Evolutionary conservation across 129 eudicot genomes (phyloP).

Genomic region (Centrapalus pauciflorus): DNA sequence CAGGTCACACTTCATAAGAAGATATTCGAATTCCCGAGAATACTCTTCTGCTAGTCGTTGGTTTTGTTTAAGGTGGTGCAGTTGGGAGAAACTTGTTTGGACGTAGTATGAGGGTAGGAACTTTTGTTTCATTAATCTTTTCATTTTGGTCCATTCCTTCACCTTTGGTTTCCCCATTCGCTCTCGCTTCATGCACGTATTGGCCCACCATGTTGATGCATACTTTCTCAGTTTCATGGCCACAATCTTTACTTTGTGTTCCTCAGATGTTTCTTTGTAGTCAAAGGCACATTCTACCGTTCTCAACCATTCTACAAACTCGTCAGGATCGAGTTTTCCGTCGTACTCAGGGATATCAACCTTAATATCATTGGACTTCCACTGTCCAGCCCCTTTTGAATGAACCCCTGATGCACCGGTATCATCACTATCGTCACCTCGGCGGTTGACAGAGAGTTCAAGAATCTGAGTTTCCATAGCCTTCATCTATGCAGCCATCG

Average conservation of each 20-base stretch:
- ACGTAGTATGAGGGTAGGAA: not conserved
- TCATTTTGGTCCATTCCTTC: not conserved
- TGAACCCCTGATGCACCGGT: not conserved
- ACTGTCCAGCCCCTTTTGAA: not conserved
- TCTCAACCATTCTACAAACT: not conserved
- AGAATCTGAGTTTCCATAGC: not conserved
- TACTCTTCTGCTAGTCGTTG: not conserved
- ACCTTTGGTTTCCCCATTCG: not conserved
- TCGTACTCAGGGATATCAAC: not conserved
- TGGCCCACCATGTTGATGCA: not conserved
- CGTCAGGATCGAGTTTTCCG: not conserved
- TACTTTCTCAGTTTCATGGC: too few relatives aligned
- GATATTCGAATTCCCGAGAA: conserved; percentile 9
- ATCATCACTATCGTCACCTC: not conserved
- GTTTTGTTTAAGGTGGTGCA: not conserved
- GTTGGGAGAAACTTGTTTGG: conserved; percentile 6
- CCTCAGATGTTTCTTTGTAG: not conserved
- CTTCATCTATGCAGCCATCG: not conserved
- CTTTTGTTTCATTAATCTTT: not conserved
- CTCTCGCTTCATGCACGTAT: not conserved
- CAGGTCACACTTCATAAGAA: not conserved
- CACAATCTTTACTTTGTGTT: not conserved
- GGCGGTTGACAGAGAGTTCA: not conserved
- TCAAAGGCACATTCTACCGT: not conserved
- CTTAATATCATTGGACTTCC: not conserved